Evolutionary conservation across 176 grass and related monocot genomes (phyloP).

Genomic region (Olyra latifolia): DNA sequence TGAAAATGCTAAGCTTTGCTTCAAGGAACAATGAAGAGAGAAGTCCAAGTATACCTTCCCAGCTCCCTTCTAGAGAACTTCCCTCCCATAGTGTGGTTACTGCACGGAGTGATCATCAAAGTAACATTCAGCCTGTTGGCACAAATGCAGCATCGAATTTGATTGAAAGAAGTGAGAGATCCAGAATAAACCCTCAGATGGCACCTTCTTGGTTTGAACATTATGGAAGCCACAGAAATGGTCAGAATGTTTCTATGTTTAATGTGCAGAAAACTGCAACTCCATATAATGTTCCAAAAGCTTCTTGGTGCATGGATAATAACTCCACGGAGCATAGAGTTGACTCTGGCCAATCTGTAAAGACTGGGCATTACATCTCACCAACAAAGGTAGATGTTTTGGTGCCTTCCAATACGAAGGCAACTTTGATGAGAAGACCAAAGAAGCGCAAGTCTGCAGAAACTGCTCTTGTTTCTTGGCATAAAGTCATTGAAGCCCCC

Average conservation of each 20-base stretch:
- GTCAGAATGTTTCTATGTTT: constrained; percentile 52
- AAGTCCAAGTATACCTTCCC: constrained; percentile 39
- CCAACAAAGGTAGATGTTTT: constrained; percentile 34
- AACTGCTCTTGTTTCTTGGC: constrained; percentile 59
- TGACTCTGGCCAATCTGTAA: constrained; percentile 54
- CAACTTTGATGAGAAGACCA: constrained; percentile 39
- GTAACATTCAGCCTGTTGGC: constrained; percentile 40
- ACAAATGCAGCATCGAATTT: constrained; percentile 44
- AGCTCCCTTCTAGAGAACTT: constrained; percentile 47
- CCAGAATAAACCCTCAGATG: constrained; percentile 86
- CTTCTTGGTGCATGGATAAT: constrained; percentile 61
- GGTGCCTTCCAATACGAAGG: constrained; percentile 36
- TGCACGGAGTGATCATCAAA: constrained; percentile 50
- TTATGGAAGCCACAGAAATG: constrained; percentile 67
- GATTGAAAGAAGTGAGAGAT: constrained; percentile 53
- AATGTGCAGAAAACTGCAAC: constrained; percentile 45
- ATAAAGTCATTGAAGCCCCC: constrained; percentile 63
- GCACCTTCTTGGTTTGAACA: constrained; percentile 86
- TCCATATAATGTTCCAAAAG: constrained; percentile 61
- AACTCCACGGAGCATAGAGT: constrained; percentile 52
- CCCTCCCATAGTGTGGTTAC: constrained; percentile 34
- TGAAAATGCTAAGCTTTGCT: constrained; percentile 77
- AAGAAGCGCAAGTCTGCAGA: constrained; percentile 78
- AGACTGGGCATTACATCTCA: constrained; percentile 34
- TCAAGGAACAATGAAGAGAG: constrained; percentile 66